phyloP scores from a whole-genome alignment of 331 rosid species.

The Erythrophleum ivorense region DNA sequence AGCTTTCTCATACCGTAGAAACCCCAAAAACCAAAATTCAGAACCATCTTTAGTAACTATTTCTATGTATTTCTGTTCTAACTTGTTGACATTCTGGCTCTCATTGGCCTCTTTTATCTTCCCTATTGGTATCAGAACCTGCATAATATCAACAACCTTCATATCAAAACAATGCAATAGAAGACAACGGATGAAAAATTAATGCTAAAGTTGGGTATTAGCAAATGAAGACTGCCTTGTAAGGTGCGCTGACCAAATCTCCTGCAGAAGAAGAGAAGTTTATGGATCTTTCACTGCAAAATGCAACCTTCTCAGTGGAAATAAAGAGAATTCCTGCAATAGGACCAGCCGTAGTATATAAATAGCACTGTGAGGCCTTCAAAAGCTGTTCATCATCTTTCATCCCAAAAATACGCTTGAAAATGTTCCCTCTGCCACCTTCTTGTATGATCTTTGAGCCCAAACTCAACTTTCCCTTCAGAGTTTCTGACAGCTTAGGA shows the following conservation, averaged over 20 bases:
- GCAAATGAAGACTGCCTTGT: conserved; percentile 51
- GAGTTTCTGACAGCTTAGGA: conserved; percentile 61
- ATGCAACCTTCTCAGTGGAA: conserved; percentile 72
- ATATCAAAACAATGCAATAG: background rate
- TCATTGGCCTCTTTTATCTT: conserved; percentile 62
- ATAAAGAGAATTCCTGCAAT: conserved; percentile 79
- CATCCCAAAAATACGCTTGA: conserved; percentile 65
- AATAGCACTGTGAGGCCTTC: conserved; percentile 90
- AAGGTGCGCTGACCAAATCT: conserved; percentile 50
- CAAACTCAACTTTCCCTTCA: conserved; percentile 77
- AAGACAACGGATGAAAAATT: background rate
- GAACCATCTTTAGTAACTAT: conserved; percentile 67
- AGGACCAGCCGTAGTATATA: conserved; percentile 80
- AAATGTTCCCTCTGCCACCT: conserved; percentile 81
- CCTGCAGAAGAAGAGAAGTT: conserved; percentile 56
- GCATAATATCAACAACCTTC: conserved; percentile 21
- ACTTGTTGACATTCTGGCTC: conserved; percentile 63
- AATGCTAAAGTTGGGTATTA: background rate
- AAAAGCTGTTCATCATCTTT: conserved; percentile 71
- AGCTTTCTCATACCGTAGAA: conserved; percentile 74
- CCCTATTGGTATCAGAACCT: conserved; percentile 76
- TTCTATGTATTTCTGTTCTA: conserved; percentile 68
- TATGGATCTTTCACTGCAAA: conserved; percentile 72
- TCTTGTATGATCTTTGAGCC: conserved; percentile 70
- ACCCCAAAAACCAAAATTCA: conserved; percentile 92